A percentile compares a stretch with the other conserved stretches of the same genome.
Conservation (phyloP, 345 rosid species). For the Ceriops tagal region DNA sequence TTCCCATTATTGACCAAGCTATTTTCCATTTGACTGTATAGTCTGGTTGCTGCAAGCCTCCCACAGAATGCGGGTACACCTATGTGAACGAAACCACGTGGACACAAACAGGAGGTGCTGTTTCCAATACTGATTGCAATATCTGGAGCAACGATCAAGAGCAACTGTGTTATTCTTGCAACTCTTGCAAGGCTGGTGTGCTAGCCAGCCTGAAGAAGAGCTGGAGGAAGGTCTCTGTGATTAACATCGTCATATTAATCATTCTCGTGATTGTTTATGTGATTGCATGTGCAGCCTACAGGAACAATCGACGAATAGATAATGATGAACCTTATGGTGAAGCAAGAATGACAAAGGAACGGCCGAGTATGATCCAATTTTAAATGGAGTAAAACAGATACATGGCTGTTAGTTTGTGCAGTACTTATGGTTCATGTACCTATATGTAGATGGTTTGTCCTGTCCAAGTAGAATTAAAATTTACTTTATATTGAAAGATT, state of each 20-base stretch:
- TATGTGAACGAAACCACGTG: conserved; percentile 76
- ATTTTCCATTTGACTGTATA: conserved; percentile 21
- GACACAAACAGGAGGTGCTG: conserved; percentile 40
- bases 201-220: conserved; percentile 79
- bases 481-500: background rate
- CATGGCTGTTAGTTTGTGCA: too few species aligned
- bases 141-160: conserved; percentile 71
- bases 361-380: conserved; percentile 43
- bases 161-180: conserved; percentile 64
- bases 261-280: conserved; percentile 75
- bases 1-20: background rate
- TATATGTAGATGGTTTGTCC: too few species aligned
- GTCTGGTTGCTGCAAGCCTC: conserved; percentile 99
- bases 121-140: conserved; percentile 51
- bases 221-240: conserved; percentile 90
- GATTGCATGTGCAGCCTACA: conserved; percentile 66
- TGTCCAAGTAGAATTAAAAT: conserved; percentile 9
- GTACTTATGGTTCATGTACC: too few species aligned
- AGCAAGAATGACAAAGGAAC: conserved; percentile 76
- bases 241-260: conserved; percentile 72
- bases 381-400: background rate
- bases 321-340: conserved; percentile 72
- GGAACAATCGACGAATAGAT: conserved; percentile 74
- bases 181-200: conserved; percentile 93
- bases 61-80: conserved; percentile 63